Percentiles rank a stretch among this genome's conserved stretches.
Evolutionary conservation across 2,329 filamentous ascomycete genomes (phyloP).

Genomic region (Thyridium curvatum): DNA sequence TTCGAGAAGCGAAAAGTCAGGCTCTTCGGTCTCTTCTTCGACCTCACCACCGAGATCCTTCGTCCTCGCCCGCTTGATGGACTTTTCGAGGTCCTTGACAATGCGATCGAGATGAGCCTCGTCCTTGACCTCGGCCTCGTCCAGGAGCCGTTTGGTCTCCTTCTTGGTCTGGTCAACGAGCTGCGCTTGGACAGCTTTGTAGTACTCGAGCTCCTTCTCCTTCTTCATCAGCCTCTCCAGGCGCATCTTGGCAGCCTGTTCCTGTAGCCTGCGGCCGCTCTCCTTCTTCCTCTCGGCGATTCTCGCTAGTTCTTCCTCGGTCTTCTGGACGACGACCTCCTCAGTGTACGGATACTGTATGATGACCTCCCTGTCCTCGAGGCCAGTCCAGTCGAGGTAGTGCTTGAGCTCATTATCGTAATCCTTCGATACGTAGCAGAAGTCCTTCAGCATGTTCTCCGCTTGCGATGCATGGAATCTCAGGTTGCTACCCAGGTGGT

Average conservation of each 20-base stretch:
- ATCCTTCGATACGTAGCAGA: constrained; percentile 82
- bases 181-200: constrained; percentile 71
- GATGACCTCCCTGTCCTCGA: constrained; percentile 83
- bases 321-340: constrained; percentile 84
- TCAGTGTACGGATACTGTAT: constrained; percentile 94
- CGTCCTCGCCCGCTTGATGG: constrained; percentile 82
- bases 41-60: constrained; percentile 84
- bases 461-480: constrained; percentile 84
- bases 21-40: constrained; percentile 74
- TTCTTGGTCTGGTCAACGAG: constrained; percentile 80
- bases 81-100: constrained; percentile 84
- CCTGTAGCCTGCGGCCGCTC: constrained; percentile 82
- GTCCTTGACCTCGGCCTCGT: constrained; percentile 87
- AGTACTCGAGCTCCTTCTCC: constrained; percentile 92
- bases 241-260: constrained; percentile 96
- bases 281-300: constrained; percentile 95
- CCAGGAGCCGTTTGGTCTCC: constrained; percentile 77
- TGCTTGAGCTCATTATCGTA: constrained; percentile 71
- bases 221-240: constrained; percentile 93
- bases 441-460: constrained; percentile 78
- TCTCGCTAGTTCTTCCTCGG: constrained; percentile 82
- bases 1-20: constrained; percentile 83
- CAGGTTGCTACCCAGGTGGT: constrained; percentile 62
- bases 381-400: constrained; percentile 84
- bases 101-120: constrained; percentile 78